Evolutionary conservation across 345 rosid genomes (phyloP), one percentile per base, ranked within the genome.

Genomic region (Jatropha curcas): DNA sequence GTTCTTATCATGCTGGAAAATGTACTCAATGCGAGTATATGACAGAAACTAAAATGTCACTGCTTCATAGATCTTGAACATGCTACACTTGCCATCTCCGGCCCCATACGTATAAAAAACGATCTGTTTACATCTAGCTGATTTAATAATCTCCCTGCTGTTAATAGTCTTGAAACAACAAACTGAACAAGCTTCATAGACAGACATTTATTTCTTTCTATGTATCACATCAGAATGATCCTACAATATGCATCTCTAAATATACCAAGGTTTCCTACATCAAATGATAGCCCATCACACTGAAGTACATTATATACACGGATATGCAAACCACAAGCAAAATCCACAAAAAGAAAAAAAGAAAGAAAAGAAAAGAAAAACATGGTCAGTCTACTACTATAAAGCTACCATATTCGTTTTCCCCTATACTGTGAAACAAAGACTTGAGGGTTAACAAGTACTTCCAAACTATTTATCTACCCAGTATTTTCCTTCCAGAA

Each of bases 401-500:
- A 60, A 61, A 71, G 71, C 76, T 76, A 76, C 51, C 45, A 70
- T 60, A 69, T 55, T 14, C 74, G 71, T 5, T 60, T 53, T 73
- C 7, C 45, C 22, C 81, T 76, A 65, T 68, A 67, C n/a, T 55
- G 60, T 67, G 34, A 59, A 58, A 60, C 57, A 27, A 65, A 8
- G 39, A 30, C 19, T 67, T 34, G 62, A 72, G 59, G 59, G 74
- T 73, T n/a, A 52, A 76, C 60, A 70, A 27, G 24, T 14, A 39
- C 52, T 72, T 72, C 53, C 76, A 64, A 71, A 77, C 73, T 52
- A 70, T 7, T n/a, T 68, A 70, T 73, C 83, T 74, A 69, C 60
- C 60, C 27, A 7, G 41, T 62, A 43, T 31, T 16, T 45, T 7
- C 52, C 25, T 30, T 33, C 31, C 43, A 27, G 60, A 27, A 59